A percentile compares a stretch with the other conserved stretches of the same genome.
Evolutionary conservation across 1,284 basidiomycete species (phyloP).

Genomic region (Tylopilus orsonianus): DNA sequence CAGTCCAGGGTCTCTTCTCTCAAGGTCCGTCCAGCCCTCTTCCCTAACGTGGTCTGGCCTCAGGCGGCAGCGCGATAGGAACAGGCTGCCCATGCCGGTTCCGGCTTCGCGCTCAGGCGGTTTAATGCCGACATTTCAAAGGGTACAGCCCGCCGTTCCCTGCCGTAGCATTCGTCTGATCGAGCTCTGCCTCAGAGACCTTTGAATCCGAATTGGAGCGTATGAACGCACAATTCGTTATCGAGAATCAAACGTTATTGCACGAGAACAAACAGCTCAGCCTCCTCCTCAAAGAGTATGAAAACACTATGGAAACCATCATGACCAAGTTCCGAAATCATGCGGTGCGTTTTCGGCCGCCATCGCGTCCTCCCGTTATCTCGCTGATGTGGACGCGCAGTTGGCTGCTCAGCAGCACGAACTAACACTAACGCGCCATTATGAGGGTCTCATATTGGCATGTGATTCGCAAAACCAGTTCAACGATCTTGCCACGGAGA

Average conservation of each 20-base stretch:
- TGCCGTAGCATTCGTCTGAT: constrained; percentile 6
- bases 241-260: constrained; percentile 90
- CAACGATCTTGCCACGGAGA: constrained; percentile 58
- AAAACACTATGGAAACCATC: constrained; percentile 91
- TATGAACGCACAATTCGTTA: constrained; percentile 84
- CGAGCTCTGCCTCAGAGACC: constrained; percentile 55
- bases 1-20: constrained; percentile 75
- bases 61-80: constrained; percentile 44
- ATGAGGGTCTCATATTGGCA: constrained; percentile 80
- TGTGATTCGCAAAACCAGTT: constrained; percentile 67
- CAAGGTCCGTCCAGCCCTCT: constrained; percentile 56
- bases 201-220: constrained; percentile 94
- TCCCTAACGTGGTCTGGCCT: constrained; percentile 7
- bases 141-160: constrained; percentile 48
- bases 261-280: constrained; percentile 96
- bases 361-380: neutral
- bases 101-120: constrained; percentile 82
- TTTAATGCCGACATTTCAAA: constrained; percentile 94
- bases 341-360: constrained; percentile 59
- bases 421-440: constrained; percentile 85
- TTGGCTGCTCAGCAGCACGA: constrained; percentile 92
- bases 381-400: constrained; percentile 29
- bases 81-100: constrained; percentile 76
- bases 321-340: constrained; percentile 96
- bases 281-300: constrained; percentile 89